Evolutionary conservation across 257 asterid genomes (phyloP).

Genomic region (Solanum pinnatisectum): DNA sequence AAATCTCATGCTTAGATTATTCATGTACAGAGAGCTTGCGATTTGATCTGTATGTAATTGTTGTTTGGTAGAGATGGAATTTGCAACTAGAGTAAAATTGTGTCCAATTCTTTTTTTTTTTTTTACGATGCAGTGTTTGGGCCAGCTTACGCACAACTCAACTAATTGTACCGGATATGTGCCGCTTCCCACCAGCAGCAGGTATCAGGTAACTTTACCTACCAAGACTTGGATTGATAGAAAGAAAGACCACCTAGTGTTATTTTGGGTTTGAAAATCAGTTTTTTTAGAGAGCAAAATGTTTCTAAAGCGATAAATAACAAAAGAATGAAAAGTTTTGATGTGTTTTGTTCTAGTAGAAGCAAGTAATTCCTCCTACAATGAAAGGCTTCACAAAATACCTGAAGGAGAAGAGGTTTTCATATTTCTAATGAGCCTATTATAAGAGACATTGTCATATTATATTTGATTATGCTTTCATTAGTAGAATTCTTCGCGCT

Average conservation of each 20-base stretch:
- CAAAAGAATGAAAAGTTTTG: no score
- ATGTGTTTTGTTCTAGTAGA: not conserved
- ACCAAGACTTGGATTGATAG: no score
- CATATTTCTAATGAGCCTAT: not conserved
- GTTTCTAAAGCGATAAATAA: not conserved
- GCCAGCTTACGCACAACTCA: no score
- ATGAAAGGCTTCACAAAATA: not conserved
- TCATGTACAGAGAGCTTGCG: not conserved
- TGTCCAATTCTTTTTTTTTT: no score
- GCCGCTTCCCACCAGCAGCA: no score
- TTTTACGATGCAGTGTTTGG: no score
- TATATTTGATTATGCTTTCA: not conserved
- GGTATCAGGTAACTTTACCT: no score
- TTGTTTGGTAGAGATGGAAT: not conserved
- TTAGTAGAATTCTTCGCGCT: not conserved
- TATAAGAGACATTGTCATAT: not conserved
- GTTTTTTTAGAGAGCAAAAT: not conserved
- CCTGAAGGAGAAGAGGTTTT: not conserved
- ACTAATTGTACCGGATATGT: no score
- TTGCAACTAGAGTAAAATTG: not conserved
- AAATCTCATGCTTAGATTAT: not conserved
- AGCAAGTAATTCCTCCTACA: not conserved
- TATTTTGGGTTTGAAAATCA: not conserved
- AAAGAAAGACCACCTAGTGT: not conserved
- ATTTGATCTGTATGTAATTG: not conserved